Evolutionary conservation across 208 protist species (phyloP).

Genomic region (Trichomonas vaginalis): DNA sequence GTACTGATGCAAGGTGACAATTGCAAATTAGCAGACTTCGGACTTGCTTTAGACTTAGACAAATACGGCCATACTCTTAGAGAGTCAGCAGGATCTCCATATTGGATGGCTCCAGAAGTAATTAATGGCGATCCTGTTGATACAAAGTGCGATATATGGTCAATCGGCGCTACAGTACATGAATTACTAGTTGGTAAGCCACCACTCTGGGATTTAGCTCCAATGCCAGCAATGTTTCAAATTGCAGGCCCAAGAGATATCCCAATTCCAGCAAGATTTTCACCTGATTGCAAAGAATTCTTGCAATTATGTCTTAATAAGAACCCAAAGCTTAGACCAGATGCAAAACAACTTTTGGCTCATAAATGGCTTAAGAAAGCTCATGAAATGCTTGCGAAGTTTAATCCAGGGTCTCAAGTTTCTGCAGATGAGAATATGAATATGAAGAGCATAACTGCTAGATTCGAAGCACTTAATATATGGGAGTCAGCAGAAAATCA

Average conservation of each 20-base stretch:
- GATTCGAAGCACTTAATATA: background rate
- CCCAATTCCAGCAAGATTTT: background rate
- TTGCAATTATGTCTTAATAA: background rate
- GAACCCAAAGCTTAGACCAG: background rate
- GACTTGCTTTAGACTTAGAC: background rate
- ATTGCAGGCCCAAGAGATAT: constrained; percentile 33
- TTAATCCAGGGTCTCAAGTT: background rate
- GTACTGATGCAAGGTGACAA: background rate
- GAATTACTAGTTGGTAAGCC: constrained; percentile 61
- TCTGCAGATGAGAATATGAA: background rate
- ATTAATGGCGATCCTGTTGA: constrained; percentile 48
- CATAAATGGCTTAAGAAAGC: background rate
- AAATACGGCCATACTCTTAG: background rate
- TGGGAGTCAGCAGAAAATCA: too few relatives aligned
- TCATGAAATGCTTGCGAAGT: background rate
- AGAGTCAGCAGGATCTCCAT: constrained; percentile 34
- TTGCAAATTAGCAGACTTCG: constrained; percentile 15
- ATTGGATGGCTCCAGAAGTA: constrained; percentile 73
- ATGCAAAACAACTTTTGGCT: background rate
- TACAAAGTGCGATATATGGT: constrained; percentile 34
- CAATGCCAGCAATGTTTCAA: constrained; percentile 59
- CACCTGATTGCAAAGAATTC: background rate
- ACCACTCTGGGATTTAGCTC: constrained; percentile 63
- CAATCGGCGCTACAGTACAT: constrained; percentile 62
- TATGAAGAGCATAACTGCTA: background rate